Conservation (phyloP, 2,329 filamentous ascomycete genomes). For the Dothiorella sarmentorum region DNA sequence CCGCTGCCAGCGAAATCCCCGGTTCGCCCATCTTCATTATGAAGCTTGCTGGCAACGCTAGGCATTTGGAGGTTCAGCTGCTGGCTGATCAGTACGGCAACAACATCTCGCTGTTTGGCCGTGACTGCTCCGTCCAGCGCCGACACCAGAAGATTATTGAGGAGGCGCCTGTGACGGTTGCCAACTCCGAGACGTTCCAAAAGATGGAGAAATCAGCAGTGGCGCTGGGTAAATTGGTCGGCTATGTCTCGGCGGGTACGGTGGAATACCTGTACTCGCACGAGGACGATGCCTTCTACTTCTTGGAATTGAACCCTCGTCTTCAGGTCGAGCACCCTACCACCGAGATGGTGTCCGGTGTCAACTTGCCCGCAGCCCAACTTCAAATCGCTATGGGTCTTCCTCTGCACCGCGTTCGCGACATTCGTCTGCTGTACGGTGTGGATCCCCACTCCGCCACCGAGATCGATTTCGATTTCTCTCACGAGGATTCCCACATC, state of each 20-base stretch:
- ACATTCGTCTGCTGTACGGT: conserved; percentile 94
- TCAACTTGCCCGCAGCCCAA: conserved; percentile 94
- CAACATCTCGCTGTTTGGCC: conserved; percentile 97
- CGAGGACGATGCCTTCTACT: conserved; percentile 98
- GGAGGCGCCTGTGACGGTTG: conserved; percentile 96
- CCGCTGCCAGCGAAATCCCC: conserved; percentile 93
- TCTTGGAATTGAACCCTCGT: conserved; percentile 96
- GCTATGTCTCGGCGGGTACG: conserved; percentile 97
- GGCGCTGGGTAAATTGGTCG: conserved; percentile 86
- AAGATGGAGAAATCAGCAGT: conserved; percentile 97
- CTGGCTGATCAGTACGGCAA: conserved; percentile 99
- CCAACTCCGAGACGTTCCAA: conserved; percentile 82
- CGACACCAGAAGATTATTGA: conserved; percentile 99
- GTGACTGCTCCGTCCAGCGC: conserved; percentile 97
- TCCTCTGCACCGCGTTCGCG: conserved; percentile 88
- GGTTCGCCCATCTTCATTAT: conserved; percentile 99
- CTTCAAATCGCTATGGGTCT: conserved; percentile 99
- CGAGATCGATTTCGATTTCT: conserved; percentile 96
- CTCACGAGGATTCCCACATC: conserved; percentile 74
- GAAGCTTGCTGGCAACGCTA: conserved; percentile 95
- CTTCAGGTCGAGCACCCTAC: conserved; percentile 99
- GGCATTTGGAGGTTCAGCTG: conserved; percentile 95
- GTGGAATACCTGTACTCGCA: conserved; percentile 99
- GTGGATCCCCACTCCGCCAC: conserved; percentile 83
- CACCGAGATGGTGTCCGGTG: conserved; percentile 98